Percentiles rank a stretch among this genome's conserved stretches.
phyloP scores from a whole-genome alignment of 2,329 filamentous ascomycete genomes.

The Emergomyces orientalis region DNA sequence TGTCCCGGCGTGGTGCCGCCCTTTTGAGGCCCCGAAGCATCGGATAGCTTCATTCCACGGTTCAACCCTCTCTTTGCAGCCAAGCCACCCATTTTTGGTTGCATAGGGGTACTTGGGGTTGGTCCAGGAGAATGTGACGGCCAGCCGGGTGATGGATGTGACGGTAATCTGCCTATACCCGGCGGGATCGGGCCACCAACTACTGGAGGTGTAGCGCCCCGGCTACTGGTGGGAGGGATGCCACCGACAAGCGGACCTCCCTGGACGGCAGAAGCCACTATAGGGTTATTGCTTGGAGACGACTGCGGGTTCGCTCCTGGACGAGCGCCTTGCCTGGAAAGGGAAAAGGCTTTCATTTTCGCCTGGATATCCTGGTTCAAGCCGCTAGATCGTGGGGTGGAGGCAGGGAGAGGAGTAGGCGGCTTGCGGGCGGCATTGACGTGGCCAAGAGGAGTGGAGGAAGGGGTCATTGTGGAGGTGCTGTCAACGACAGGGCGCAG shows the following conservation, averaged over 20 bases:
- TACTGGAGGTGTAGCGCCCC: neutral
- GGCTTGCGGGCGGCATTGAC: conserved; percentile 59
- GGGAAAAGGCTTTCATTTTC: conserved; percentile 60
- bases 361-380: conserved; percentile 57
- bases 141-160: conserved; percentile 18
- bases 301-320: conserved; percentile 4
- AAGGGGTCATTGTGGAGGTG: conserved; percentile 55
- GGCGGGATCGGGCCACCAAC: conserved; percentile 8
- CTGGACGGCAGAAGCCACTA: neutral
- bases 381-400: conserved; percentile 41
- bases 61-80: conserved; percentile 41
- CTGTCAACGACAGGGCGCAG: conserved; percentile 20
- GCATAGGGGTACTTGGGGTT: conserved; percentile 36
- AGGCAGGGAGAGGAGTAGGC: conserved; percentile 37
- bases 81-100: conserved; percentile 37
- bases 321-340: conserved; percentile 42
- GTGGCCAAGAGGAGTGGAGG: conserved; percentile 74
- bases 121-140: conserved; percentile 14
- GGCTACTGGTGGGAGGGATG: conserved; percentile 1
- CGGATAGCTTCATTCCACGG: conserved; percentile 40
- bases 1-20: conserved; percentile 5
- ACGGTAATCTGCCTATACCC: conserved; percentile 17
- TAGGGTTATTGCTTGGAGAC: neutral
- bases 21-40: conserved; percentile 31
- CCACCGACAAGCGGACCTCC: conserved; percentile 7